These are phyloP conservation scores for Phytophthora chlamydospora DNA, from an alignment of 352 stramenopile genomes.

Conservation along the genomic window DNA sequence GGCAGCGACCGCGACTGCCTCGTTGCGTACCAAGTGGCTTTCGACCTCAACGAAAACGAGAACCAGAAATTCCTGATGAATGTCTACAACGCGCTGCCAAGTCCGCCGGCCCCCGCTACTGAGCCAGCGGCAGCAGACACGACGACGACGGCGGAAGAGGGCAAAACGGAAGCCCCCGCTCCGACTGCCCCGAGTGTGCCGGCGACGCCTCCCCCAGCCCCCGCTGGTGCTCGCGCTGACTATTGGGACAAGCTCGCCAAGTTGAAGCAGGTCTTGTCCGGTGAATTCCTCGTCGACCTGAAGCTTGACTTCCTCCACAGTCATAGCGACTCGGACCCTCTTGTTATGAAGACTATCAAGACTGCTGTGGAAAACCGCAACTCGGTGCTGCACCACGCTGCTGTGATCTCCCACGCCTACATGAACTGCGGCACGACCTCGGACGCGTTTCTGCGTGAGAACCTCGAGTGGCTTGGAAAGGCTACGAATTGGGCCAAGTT, in stretches of 20 bases:
- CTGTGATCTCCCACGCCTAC: conserved; percentile 97
- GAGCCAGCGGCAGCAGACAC: conserved; percentile 25
- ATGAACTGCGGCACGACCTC: conserved; percentile 98
- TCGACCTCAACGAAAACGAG: conserved; percentile 97
- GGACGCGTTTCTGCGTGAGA: conserved; percentile 97
- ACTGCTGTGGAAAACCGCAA: conserved; percentile 94
- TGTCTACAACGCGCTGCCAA: conserved; percentile 89
- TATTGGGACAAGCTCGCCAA: conserved; percentile 88
- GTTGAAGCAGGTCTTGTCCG: conserved; percentile 86
- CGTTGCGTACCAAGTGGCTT: conserved; percentile 97
- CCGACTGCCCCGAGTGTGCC: conserved; percentile 42
- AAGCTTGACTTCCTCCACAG: conserved; percentile 94
- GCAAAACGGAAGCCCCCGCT: conserved; percentile 42
- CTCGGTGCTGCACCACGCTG: conserved; percentile 97
- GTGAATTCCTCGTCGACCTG: conserved; percentile 93
- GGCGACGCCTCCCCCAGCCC: conserved; percentile 40
- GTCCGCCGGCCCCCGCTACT: conserved; percentile 45
- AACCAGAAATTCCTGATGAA: conserved; percentile 97
- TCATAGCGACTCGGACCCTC: conserved; percentile 90
- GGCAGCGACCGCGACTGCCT: conserved; percentile 77
- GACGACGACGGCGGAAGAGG: conserved; percentile 40
- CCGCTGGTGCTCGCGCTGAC: conserved; percentile 60
- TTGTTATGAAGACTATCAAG: conserved; percentile 96
- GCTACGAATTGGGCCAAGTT: conserved; percentile 99
- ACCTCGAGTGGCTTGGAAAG: conserved; percentile 99